Conservation (phyloP, 2,329 filamentous ascomycete species). For the Hirsutella minnesotensis region DNA sequence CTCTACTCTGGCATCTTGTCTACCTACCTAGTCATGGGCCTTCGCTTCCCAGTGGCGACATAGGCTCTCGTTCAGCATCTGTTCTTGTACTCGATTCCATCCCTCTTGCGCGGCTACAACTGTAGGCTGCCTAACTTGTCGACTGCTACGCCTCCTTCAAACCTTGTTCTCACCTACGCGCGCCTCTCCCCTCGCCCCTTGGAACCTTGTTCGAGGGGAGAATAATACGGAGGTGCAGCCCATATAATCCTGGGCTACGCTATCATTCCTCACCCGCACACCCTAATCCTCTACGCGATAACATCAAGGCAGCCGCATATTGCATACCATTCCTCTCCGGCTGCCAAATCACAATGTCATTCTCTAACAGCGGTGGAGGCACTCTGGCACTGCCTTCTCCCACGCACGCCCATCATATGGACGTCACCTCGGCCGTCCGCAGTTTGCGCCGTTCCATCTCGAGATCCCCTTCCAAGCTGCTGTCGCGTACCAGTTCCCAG, state of each 20-base stretch:
- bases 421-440: constrained; percentile 70
- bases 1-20: neutral
- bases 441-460: constrained; percentile 81
- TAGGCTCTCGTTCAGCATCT: neutral
- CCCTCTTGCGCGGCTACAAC: neutral
- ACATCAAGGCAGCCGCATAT: constrained; percentile 5
- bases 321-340: constrained; percentile 15
- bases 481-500: constrained; percentile 39
- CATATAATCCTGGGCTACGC: constrained; percentile 2
- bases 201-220: neutral
- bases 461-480: constrained; percentile 84
- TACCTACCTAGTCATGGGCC: constrained; percentile 4
- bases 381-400: constrained; percentile 82
- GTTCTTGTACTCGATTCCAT: neutral
- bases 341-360: constrained; percentile 36
- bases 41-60: constrained; percentile 3
- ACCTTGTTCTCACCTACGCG: neutral
- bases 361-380: constrained; percentile 52
- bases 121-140: neutral
- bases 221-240: neutral
- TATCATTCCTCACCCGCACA: constrained; percentile 14
- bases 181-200: neutral
- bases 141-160: neutral
- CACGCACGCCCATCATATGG: constrained; percentile 69
- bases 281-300: constrained; percentile 9